Evolutionary conservation across 257 asterid species (phyloP), one percentile per base, ranked within the genome.

Genomic region (Nicotiana benthamiana): DNA sequence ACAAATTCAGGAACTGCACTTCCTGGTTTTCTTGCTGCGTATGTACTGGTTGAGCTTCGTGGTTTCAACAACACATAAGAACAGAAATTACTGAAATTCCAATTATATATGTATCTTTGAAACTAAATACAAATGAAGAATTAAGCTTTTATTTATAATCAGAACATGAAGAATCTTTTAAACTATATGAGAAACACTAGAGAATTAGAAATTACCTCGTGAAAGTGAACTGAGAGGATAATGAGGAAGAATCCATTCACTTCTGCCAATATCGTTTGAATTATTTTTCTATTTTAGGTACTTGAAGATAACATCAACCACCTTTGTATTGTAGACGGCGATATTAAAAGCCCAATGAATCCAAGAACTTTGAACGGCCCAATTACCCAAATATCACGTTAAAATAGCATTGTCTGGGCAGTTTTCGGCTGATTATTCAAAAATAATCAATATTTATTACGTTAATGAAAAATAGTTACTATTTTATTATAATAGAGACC

Each of bases 21-120:
- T 83, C 85, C 76, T 43, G 77, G 86, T 56, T 79, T 84, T 84
- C 87, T 81, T 83, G 86, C 89, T 79, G 81, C 82, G 74, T 84
- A 81, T 74, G 89, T 86, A 83, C 46, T 80, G 48, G 26, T 77
- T 24, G 87, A 85, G 81, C 87, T 88, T 67, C 72, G 82, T 65
- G 3, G 53, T 60, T 83, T 75, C 60, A 81, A 54, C n/a, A 72
- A 16, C 53, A n/a, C 52, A 80, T 5, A 75, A 26, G 30, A 60
- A 30, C n/a, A 54, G 2, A 27, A 68, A 43, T 54, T 40, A 72
- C 22, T 9, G 2, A 12, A 67, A 0, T n/a, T 17, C 56, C 63
- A 75, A 75, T 34, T 6, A 78, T 6, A 78, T n/a, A 48, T 5
- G 20, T 9, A 17, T 15, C 80, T 6, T 30, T 4, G 12, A 9